Conservation (phyloP, 1,284 basidiomycete genomes). For the Mycosarcoma mackinlayi region DNA sequence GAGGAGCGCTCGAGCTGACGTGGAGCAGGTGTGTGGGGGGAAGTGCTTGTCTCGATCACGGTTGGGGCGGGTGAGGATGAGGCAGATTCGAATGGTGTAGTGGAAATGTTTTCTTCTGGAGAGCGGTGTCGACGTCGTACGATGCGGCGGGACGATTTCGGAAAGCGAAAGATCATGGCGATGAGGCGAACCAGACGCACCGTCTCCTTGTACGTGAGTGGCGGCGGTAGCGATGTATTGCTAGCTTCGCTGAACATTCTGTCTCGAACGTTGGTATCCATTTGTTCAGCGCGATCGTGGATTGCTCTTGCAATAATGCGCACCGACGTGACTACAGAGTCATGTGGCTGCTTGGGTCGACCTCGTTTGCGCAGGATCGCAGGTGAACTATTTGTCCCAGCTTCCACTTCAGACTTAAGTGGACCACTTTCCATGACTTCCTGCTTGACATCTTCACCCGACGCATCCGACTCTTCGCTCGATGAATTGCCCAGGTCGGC, state of each 20-base stretch:
- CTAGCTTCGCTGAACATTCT: too few species aligned
- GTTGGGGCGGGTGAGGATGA: background rate
- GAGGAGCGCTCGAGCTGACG: background rate
- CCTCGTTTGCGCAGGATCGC: background rate
- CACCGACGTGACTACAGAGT: slow-evolving; percentile 3
- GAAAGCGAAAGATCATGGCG: slow-evolving; percentile 43
- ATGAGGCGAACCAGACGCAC: slow-evolving; percentile 38
- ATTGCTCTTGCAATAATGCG: slow-evolving; percentile 18
- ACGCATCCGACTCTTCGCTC: slow-evolving; percentile 17
- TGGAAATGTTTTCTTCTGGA: background rate
- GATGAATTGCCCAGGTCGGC: slow-evolving; percentile 4
- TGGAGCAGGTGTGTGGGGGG: background rate
- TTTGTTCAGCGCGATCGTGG: slow-evolving; percentile 5
- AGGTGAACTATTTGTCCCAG: background rate
- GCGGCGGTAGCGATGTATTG: background rate
- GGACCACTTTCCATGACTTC: background rate
- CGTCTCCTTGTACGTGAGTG: slow-evolving; percentile 42
- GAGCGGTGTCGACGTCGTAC: slow-evolving; percentile 8
- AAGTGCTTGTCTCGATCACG: slow-evolving; percentile 10
- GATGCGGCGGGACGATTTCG: slow-evolving; percentile 32
- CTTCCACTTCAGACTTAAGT: background rate
- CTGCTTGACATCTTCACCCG: background rate
- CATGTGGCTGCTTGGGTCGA: background rate
- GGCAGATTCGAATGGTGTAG: background rate
- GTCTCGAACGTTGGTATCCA: too few species aligned